Evolutionary conservation across 192 early-diverging fungal genomes (phyloP), one percentile per base, ranked within the genome.

Genomic region (Umbelopsis ramanniana): DNA sequence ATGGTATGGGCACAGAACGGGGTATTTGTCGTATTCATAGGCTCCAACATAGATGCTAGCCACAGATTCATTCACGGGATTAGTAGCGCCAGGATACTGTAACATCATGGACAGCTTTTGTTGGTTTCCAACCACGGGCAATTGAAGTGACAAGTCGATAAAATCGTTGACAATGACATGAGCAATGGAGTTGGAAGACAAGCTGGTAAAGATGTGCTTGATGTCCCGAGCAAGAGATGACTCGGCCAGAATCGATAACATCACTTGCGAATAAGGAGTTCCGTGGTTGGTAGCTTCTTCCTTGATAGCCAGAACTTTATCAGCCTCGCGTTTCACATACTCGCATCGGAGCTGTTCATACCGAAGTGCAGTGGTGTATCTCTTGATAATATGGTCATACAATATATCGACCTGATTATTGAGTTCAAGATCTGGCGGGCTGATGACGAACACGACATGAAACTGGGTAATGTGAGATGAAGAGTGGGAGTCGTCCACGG

Each of bases 1-100:
- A 48, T 97, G 92, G 75, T 96, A 95, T 0, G 97, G 95, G 67
- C 93, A 87, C 22, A 98, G 84, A 14, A 87, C 84, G 15, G 93
- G 92, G 63, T 88, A 92, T 15, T 85, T 79, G 66, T 89, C 81
- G 67, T 91, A 88, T 73, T 91, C 88, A 69, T 90, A 84, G 3
- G 81, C 86, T 2, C 78, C 76, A 21, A 76, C 70, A 52, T 79
- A 79, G 19, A 79, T 79, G 37, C 74, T 73, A 68, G 24, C 75
- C 66, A 35, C 73, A 74, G 7, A 76, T 33, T 21, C 60, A 26
- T 68, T 76, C 54, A 2, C 77, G 63, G 26, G 82, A 67, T 71
- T 79, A 67, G 46, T 76, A 60, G 69, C 67, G 74, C 48, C 68
- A 77, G 69, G 66, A 79, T 33, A 73, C 71, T 71, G 50, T 68